Base-by-base conservation (phyloP, 257 asterid genomes). In the Buddleja alternifolia region DNA sequence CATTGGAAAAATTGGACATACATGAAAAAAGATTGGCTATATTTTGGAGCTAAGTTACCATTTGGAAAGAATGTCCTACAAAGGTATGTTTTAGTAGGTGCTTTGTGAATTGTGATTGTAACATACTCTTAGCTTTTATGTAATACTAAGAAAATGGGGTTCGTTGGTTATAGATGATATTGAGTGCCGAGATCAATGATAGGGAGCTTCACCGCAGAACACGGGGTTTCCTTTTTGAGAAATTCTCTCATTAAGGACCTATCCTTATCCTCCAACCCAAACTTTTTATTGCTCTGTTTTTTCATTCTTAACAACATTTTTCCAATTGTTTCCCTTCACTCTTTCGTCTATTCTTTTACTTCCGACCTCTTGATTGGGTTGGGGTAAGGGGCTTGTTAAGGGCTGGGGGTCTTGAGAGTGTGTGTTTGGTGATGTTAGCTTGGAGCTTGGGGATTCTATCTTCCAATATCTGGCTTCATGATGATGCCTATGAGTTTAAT, bases 51-150 rank as follows among this genome's bases (percentile, higher is more conserved):
- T 1, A 45, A 46, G 63, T 34, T 10, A 21, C 20, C 67, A 39
- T 29, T 29, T 29, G 16, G 41, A 60, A 36, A 14, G 54, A 15
- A 63, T 44, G 19, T 29, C 57, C 45, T 54, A 29, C n/a, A 14
- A 41, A 29, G 40, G n/a, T 45, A 39, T 24, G 17, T 3, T 9
- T 46, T 47, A 23, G 44, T 17, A 12, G 41, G 53, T 73, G 57
- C 24, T 29, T 29, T 62, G 73, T 46, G 19, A 56, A 29, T 29
- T 29, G 34, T 5, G 34, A 29, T 29, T 36, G 8, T 39, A 46
- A 66, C 45, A 59, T 48, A 52, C 15, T 37, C 36, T 42, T 25
- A 39, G 32, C 24, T 56, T 69, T 62, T 6, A 14, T 42, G 72
- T 47, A 11, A 32, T 55, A 56, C n/a, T 44, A 5, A 67, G 66